Base-by-base conservation (phyloP, 208 protist species). In the Acanthamoeba culbertsoni region DNA sequence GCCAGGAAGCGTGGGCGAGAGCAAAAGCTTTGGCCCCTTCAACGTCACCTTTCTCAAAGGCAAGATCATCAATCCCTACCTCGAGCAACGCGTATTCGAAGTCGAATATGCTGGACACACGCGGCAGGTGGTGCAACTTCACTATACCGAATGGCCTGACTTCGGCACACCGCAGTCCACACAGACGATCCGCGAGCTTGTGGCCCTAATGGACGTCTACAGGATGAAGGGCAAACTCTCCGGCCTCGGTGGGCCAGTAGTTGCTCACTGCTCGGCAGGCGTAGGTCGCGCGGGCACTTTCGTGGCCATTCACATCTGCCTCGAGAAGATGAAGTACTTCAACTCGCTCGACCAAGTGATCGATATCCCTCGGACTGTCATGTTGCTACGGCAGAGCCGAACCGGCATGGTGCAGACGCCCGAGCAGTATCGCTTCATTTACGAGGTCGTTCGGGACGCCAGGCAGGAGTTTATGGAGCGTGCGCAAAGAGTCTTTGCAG, bases 111-210 rank as follows among this genome's bases (percentile, higher is more conserved):
- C 18, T 33, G 82, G 82, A 20, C 53, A 90, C 23, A 90, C 20
- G 5, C 68, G 75, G 33, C 71, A 91, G 46, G 45, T 88, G 42
- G 35, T 33, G 7, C 92, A 94, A 31, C 33, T 94, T n/a, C 92
- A 94, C 46, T 94, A 92, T 55, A 62, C 48, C 45, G 92, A 77
- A 18, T 94, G 92, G 92, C 75, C 71, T 23, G 92, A 94, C 31
- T 73, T 91, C 35, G 77, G 75, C 16, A 91, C 79, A 5, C 92
- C 92, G 26, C 10, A 73, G 1, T 43, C 82, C 5, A 79, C 51
- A 3, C 40, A 57, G 31, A 92, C 75, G 33, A 94, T 94, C 42
- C 59, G 77, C 57, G 51, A 75, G 45, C 92, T 94, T 55, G 43
- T 92, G 6, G 33, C 23, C 10, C 79, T 91, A 3, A 91, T 91